Evolutionary conservation across 768 basidiomycete species (phyloP).

Genomic region (Russula lepida): DNA sequence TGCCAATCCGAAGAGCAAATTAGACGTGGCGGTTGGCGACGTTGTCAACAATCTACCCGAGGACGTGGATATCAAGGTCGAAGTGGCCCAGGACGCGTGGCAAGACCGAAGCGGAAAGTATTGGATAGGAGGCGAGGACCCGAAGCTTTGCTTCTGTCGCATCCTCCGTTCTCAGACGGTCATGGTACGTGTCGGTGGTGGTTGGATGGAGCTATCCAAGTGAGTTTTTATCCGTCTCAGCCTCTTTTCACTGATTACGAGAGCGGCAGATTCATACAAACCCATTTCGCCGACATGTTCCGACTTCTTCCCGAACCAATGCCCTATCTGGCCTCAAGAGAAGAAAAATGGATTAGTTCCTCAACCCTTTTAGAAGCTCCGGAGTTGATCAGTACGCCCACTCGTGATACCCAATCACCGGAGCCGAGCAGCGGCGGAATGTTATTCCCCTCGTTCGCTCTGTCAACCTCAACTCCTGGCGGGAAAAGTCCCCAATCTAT

Average conservation of each 20-base stretch:
- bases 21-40: conserved; percentile 88
- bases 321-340: conserved; percentile 37
- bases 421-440: conserved; percentile 43
- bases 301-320: conserved; percentile 59
- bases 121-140: conserved; percentile 90
- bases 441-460: conserved; percentile 57
- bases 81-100: conserved; percentile 79
- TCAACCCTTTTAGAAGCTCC: conserved; percentile 55
- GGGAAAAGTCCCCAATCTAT: conserved; percentile 39
- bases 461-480: conserved; percentile 43
- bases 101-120: conserved; percentile 91
- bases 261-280: conserved; percentile 66
- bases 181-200: conserved; percentile 95
- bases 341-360: conserved; percentile 82
- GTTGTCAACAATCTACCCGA: conserved; percentile 85
- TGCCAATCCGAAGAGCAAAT: conserved; percentile 81
- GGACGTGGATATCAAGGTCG: conserved; percentile 72
- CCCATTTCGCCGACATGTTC: conserved; percentile 79
- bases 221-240: conserved; percentile 31
- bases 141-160: conserved; percentile 85
- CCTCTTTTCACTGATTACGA: background rate
- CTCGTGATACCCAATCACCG: conserved; percentile 50
- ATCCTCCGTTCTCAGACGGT: conserved; percentile 87
- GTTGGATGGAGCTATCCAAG: conserved; percentile 90
- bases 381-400: conserved; percentile 33